These are phyloP conservation scores for Trichoderma endophyticum DNA, from an alignment of 2,329 filamentous ascomycete species.

Conservation along the genomic window DNA sequence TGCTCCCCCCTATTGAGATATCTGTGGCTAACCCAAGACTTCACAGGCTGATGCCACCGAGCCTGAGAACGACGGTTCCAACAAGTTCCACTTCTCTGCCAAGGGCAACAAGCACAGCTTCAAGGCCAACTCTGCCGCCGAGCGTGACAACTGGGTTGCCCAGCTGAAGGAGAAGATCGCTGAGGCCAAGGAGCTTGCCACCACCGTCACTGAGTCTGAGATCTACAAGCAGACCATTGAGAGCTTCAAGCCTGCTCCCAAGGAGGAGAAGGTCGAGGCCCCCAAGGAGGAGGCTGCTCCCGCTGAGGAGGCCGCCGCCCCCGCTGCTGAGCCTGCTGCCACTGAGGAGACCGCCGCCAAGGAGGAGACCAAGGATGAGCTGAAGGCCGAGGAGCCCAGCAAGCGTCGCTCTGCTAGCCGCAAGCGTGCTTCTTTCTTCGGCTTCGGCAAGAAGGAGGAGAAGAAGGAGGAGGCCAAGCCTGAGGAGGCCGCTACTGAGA, in stretches of 20 bases:
- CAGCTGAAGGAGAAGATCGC: conserved; percentile 78
- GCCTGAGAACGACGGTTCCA: conserved; percentile 68
- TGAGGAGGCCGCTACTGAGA: conserved; percentile 33
- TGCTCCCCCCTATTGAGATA: background rate
- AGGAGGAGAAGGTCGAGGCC: conserved; percentile 32
- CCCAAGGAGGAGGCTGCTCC: conserved; percentile 24
- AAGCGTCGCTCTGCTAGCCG: conserved; percentile 61
- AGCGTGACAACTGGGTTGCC: conserved; percentile 90
- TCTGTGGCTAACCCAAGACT: background rate
- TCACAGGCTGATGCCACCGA: conserved; percentile 60
- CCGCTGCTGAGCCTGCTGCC: conserved; percentile 36
- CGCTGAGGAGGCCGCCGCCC: conserved; percentile 32
- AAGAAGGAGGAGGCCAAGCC: conserved; percentile 38
- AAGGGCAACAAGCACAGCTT: conserved; percentile 91
- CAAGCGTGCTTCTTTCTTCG: conserved; percentile 65
- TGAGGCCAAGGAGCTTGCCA: conserved; percentile 78
- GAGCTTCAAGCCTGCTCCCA: conserved; percentile 54
- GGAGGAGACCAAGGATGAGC: conserved; percentile 45
- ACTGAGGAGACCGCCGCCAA: conserved; percentile 36
- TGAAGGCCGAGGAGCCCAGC: conserved; percentile 52
- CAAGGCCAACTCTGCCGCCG: conserved; percentile 69
- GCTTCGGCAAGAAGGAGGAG: conserved; percentile 56
- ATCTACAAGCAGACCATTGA: conserved; percentile 84
- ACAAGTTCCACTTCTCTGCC: conserved; percentile 83
- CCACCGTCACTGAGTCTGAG: conserved; percentile 72